Evolutionary conservation across 495 filamentous ascomycete species (phyloP).

Genomic region (Penicillium cinerascens): DNA sequence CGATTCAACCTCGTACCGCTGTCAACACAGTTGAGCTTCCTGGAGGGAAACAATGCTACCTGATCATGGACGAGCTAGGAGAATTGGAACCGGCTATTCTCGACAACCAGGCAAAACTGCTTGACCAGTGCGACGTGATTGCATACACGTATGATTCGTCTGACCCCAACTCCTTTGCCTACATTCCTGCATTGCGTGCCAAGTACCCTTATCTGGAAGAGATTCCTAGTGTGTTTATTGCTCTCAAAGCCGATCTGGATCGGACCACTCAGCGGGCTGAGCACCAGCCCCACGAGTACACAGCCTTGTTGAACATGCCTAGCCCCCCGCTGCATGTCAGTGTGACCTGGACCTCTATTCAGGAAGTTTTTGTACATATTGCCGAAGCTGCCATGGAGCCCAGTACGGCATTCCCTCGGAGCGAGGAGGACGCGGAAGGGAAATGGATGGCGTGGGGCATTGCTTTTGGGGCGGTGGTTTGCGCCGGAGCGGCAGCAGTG

Average conservation of each 20-base stretch:
- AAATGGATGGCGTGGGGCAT: constrained; percentile 84
- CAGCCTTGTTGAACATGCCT: constrained; percentile 66
- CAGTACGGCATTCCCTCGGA: constrained; percentile 80
- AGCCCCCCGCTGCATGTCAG: constrained; percentile 88
- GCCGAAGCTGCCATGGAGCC: constrained; percentile 91
- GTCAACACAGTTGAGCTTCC: constrained; percentile 96
- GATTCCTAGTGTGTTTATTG: constrained; percentile 84
- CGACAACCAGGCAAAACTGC: constrained; percentile 85
- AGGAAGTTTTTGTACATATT: constrained; percentile 82
- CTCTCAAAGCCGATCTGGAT: constrained; percentile 89
- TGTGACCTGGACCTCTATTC: constrained; percentile 84
- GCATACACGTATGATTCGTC: constrained; percentile 97
- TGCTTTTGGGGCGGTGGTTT: constrained; percentile 74
- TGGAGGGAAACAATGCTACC: constrained; percentile 93
- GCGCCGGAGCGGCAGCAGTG: constrained; percentile 74
- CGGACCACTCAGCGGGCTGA: constrained; percentile 91
- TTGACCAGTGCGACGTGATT: constrained; percentile 88
- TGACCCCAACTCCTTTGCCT: constrained; percentile 89
- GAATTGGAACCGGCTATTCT: constrained; percentile 90
- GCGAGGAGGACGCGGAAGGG: constrained; percentile 71
- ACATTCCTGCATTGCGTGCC: constrained; percentile 77
- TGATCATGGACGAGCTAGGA: constrained; percentile 94
- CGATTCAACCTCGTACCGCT: constrained; percentile 86
- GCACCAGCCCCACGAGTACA: constrained; percentile 90
- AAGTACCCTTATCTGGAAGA: constrained; percentile 80